A percentile compares a stretch with the other conserved stretches of the same genome.
Evolutionary conservation across 768 basidiomycete genomes (phyloP).

Genomic region (Rubroboletus satanas): DNA sequence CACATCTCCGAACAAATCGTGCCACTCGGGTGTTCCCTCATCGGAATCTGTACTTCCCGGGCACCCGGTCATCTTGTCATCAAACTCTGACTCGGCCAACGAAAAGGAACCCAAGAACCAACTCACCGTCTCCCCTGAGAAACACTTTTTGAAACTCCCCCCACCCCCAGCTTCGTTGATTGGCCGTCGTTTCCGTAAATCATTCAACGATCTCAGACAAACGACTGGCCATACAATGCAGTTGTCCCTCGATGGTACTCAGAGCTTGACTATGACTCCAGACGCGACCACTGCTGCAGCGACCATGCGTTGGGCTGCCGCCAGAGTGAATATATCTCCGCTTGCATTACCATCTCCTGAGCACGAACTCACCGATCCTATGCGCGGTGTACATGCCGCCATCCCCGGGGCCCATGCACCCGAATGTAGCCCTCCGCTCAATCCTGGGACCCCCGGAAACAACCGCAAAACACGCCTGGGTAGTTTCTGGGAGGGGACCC

Average conservation of each 20-base stretch:
- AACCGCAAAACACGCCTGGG: conserved; percentile 55
- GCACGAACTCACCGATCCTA: conserved; percentile 86
- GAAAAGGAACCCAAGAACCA: conserved; percentile 20
- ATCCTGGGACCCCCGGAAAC: conserved; percentile 44
- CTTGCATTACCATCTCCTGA: conserved; percentile 88
- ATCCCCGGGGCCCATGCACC: conserved; percentile 58
- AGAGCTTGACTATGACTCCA: conserved; percentile 34
- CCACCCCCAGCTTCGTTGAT: conserved; percentile 25
- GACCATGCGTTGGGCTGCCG: conserved; percentile 82
- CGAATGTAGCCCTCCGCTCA: conserved; percentile 33
- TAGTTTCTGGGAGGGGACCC: conserved; percentile 77
- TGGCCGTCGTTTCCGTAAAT: conserved; percentile 43
- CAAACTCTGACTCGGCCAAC: conserved; percentile 8
- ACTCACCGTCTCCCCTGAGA: conserved; percentile 26
- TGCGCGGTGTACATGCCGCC: conserved; percentile 67
- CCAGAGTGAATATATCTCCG: conserved; percentile 79
- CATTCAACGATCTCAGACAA: conserved; percentile 43
- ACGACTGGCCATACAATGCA: conserved; percentile 25
- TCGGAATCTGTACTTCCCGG: conserved; percentile 13
- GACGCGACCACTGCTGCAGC: conserved; percentile 70
- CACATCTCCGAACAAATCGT: conserved; percentile 6
- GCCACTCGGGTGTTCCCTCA: conserved; percentile 2
- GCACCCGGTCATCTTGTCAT: conserved; percentile 6
- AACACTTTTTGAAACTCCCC: conserved; percentile 24
- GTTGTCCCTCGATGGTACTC: conserved; percentile 28